Evolutionary conservation across 108 stramenopile genomes (phyloP), one percentile per base, ranked within the genome.

Genomic region (Pseudonitzschia delicatissima): DNA sequence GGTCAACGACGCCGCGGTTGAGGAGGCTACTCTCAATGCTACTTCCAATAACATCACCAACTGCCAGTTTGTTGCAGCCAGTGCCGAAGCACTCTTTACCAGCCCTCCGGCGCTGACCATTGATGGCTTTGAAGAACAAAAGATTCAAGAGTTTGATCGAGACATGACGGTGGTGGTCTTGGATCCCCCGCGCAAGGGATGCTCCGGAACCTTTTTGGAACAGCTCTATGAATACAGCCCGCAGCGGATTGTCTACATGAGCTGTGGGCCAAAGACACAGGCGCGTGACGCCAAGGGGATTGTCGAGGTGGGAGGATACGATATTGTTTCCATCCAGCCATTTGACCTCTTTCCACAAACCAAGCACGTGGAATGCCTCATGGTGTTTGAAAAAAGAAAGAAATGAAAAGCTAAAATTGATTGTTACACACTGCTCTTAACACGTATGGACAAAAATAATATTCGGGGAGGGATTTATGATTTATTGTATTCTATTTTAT

Each of bases 261-360:
- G 87, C 45, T 99, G 98, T 69, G 94, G 97, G 55, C 96, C 96
- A 0, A 86, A 90, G 17, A 98, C 98, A 13, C 98, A 97, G 73
- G 98, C 97, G 27, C 76, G 98, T 28, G 98, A 99, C 77, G 87
- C 96, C 7, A 83, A 91, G 68, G 76, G 74, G 15, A 71, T 99
- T 4, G 79, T 96, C 8, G 71, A 62, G 28, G 47, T 71, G 8
- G 82, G 74, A 23, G 95, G 91, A 29, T 99, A 97, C 57, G 73
- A 77, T 40, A 82, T 96, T 28, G 77, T 84, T 15, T 85, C 79
- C 28, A 77, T 96, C 34, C 85, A 85, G 53, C 98, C 98, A 0
- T 94, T 99, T 77, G 98, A 99, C 77, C 71, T 99, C 27, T 96
- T 96, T 59, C 95, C 95, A 9, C 95, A 95, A 72, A 99, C 98